phyloP scores from a whole-genome alignment of 805 yeast genomes.

The Spathaspora gorwiae region DNA sequence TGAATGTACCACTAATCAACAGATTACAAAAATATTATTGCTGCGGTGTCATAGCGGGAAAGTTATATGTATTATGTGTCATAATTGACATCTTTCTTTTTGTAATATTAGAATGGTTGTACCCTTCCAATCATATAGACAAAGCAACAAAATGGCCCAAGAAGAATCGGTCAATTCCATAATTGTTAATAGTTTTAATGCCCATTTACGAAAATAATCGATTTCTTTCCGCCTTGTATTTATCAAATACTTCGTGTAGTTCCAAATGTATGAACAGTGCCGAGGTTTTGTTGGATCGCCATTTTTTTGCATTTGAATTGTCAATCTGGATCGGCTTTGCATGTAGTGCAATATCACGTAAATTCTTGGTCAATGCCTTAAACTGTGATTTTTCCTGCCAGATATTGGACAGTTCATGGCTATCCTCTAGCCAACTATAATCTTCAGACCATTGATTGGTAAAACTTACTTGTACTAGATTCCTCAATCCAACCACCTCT shows the following conservation, averaged over 20 bases:
- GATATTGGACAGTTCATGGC: not conserved
- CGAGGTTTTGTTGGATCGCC: conserved; percentile 11
- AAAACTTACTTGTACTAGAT: conserved; percentile 16
- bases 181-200: no score
- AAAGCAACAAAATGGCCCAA: conserved; percentile 75
- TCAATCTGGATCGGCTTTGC: conserved; percentile 10
- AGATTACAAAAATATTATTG: conserved; percentile 62
- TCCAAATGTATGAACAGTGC: conserved; percentile 17
- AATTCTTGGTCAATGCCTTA: conserved; percentile 5
- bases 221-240: conserved; percentile 1
- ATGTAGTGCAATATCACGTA: conserved; percentile 4
- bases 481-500: conserved; percentile 41
- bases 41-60: conserved; percentile 83
- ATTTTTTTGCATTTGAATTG: not conserved
- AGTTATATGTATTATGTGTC: conserved; percentile 72
- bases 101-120: conserved; percentile 60
- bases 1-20: conserved; percentile 51
- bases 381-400: conserved; percentile 6
- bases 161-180: conserved; percentile 1
- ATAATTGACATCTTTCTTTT: conserved; percentile 73
- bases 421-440: conserved; percentile 17
- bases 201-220: not conserved
- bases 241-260: conserved; percentile 13
- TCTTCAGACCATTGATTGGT: conserved; percentile 5
- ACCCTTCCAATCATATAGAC: conserved; percentile 71